phyloP scores from a whole-genome alignment of 305 asterid species.

The Salvia sclarea region DNA sequence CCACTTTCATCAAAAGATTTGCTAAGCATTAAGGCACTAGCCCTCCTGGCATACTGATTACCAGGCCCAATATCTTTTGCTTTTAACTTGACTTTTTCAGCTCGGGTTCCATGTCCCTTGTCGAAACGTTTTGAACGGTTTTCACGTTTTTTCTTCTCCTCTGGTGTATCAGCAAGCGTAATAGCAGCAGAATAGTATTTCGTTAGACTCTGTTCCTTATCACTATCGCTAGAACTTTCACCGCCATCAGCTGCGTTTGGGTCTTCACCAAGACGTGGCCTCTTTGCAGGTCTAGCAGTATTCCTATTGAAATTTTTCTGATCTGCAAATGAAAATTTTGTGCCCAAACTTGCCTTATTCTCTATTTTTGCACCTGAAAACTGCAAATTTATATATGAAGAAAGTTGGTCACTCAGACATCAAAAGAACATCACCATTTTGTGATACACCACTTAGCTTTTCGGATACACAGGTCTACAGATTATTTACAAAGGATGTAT shows the following conservation, averaged over 20 bases:
- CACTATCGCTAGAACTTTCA: conserved; percentile 87
- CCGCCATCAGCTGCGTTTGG: conserved; percentile 47
- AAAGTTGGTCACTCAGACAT: conserved; percentile 28
- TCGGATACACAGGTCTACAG: not conserved
- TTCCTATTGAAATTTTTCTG: conserved; percentile 50
- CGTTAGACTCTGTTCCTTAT: conserved; percentile 70
- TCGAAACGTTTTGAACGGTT: conserved; percentile 95
- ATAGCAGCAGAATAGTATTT: conserved; percentile 73
- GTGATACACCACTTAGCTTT: conserved; percentile 16
- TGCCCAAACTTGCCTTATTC: conserved; percentile 52
- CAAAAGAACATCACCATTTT: conserved; percentile 13
- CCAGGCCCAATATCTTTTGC: conserved; percentile 53
- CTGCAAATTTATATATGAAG: conserved; percentile 47
- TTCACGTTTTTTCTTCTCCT: conserved; percentile 91
- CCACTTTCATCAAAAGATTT: conserved; percentile 76
- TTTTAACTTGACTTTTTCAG: conserved; percentile 44
- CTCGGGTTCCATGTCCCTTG: conserved; percentile 65
- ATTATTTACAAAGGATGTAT: conserved; percentile 16
- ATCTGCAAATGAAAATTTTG: conserved; percentile 56
- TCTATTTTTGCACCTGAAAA: conserved; percentile 62
- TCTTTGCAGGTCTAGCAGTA: conserved; percentile 70
- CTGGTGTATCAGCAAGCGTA: conserved; percentile 73
- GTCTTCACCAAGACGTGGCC: conserved; percentile 70
- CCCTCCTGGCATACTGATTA: conserved; percentile 57
- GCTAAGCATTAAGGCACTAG: conserved; percentile 63